Conservation (phyloP, 2,329 filamentous ascomycete species). For the Diaporthe ampelina region DNA sequence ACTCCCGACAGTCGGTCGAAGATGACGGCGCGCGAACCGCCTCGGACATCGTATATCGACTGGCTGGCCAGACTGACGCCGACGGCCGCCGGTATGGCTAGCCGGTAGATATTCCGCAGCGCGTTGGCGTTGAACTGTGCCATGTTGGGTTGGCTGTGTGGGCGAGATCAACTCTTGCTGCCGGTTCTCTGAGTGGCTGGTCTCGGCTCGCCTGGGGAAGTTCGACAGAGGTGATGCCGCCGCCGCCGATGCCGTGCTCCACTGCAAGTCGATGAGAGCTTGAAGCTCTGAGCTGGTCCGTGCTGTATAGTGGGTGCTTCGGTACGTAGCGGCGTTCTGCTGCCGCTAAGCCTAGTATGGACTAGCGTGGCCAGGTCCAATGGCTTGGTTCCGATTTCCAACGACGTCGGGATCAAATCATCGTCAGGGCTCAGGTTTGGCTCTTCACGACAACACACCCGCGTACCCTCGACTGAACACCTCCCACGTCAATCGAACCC, state of each 20-base stretch:
- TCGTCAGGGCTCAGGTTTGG: slow-evolving; percentile 9
- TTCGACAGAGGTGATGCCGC: slow-evolving; percentile 21
- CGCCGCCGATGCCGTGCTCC: slow-evolving; percentile 12
- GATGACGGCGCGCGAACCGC: slow-evolving; percentile 94
- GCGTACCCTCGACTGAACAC: slow-evolving; percentile 48
- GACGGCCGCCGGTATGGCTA: slow-evolving; percentile 80
- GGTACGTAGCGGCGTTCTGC: slow-evolving; percentile 3
- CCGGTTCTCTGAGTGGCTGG: slow-evolving; percentile 9
- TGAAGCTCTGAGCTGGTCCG: slow-evolving; percentile 35
- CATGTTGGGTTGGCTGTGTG: slow-evolving; percentile 55
- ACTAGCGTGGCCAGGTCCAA: slow-evolving; percentile 28
- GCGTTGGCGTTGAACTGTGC: slow-evolving; percentile 55
- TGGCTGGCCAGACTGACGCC: slow-evolving; percentile 78
- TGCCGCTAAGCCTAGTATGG: not conserved
- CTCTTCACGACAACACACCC: slow-evolving; percentile 27
- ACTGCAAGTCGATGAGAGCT: slow-evolving; percentile 32
- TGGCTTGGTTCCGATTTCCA: slow-evolving; percentile 44
- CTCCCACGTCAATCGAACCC: slow-evolving; percentile 47
- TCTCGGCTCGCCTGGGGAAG: slow-evolving; percentile 7
- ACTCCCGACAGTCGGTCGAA: slow-evolving; percentile 95
- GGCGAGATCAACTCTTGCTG: slow-evolving; percentile 7
- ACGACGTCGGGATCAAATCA: slow-evolving; percentile 44
- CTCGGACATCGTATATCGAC: slow-evolving; percentile 96
- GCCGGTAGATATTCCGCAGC: slow-evolving; percentile 66
- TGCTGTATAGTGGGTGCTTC: not conserved